Evolutionary conservation across 2,329 filamentous ascomycete species (phyloP).

Genomic region (Claviceps paspali): DNA sequence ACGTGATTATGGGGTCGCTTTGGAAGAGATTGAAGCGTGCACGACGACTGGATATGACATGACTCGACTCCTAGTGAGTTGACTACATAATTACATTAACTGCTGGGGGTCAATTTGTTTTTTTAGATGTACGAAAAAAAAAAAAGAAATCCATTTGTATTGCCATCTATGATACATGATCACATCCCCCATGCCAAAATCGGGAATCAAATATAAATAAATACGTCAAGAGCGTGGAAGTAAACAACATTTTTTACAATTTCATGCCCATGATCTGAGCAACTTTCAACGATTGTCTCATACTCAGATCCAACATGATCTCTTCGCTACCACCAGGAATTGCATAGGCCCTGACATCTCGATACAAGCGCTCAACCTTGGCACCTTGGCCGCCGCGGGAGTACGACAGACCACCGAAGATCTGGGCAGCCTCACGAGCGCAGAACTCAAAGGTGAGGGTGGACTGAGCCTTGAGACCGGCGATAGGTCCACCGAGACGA

Average conservation of each 20-base stretch:
- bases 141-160: neutral
- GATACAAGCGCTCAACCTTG: constrained; percentile 87
- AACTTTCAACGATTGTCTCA: constrained; percentile 77
- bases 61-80: too few relatives aligned
- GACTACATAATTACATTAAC: too few relatives aligned
- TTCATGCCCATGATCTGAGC: constrained; percentile 93
- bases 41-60: too few relatives aligned
- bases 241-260: constrained; percentile 38
- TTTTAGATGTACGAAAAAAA: too few relatives aligned
- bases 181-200: neutral
- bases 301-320: constrained; percentile 96
- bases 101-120: too few relatives aligned
- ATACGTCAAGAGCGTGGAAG: neutral
- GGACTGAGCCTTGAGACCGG: constrained; percentile 81
- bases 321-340: constrained; percentile 93
- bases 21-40: too few relatives aligned
- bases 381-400: constrained; percentile 85
- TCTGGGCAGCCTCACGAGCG: constrained; percentile 88
- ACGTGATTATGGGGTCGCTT: constrained; percentile 20
- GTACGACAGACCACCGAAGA: constrained; percentile 90
- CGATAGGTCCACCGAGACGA: constrained; percentile 86
- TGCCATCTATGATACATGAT: constrained; percentile 1
- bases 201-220: neutral
- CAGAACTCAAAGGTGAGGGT: constrained; percentile 97
- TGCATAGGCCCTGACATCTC: constrained; percentile 90